phyloP scores from a whole-genome alignment of 2,329 filamentous ascomycete species.

The Botrytis pseudocinerea region DNA sequence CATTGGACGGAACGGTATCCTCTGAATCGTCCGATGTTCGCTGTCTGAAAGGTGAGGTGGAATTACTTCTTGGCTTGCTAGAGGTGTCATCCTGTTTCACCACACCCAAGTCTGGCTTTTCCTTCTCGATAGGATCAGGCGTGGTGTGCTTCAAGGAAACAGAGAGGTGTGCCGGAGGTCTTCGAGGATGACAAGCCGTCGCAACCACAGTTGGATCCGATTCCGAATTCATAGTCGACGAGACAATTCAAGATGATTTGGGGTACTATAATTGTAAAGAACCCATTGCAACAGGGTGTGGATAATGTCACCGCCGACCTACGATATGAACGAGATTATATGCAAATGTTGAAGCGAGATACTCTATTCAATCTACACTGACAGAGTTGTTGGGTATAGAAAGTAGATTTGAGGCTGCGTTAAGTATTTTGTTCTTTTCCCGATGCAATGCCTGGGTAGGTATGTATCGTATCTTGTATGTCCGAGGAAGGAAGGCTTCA shows the following conservation, averaged over 20 bases:
- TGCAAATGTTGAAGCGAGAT: neutral
- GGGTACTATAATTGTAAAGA: neutral
- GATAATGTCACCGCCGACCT: neutral
- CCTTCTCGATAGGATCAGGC: neutral
- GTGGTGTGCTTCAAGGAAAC: conserved; percentile 30
- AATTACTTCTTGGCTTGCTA: neutral
- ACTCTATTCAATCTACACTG: neutral
- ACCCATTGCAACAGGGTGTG: conserved; percentile 12
- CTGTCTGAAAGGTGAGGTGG: conserved; percentile 14
- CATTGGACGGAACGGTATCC: conserved; percentile 25
- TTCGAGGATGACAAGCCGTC: conserved; percentile 30
- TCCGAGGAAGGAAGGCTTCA: neutral
- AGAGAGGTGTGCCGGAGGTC: conserved; percentile 34
- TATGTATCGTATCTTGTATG: neutral
- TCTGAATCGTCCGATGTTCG: conserved; percentile 29
- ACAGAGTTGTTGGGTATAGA: neutral
- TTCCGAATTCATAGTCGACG: conserved; percentile 19
- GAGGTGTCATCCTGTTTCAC: neutral
- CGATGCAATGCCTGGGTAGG: neutral
- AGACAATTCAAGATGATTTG: neutral
- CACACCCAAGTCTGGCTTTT: neutral
- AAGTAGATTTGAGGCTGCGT: neutral
- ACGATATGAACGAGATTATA: neutral
- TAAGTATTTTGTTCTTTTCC: neutral
- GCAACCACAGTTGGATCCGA: neutral